A percentile compares a stretch with the other conserved stretches of the same genome.
phyloP scores from a whole-genome alignment of 2,329 filamentous ascomycete species.

The Aspergillus flavus region DNA sequence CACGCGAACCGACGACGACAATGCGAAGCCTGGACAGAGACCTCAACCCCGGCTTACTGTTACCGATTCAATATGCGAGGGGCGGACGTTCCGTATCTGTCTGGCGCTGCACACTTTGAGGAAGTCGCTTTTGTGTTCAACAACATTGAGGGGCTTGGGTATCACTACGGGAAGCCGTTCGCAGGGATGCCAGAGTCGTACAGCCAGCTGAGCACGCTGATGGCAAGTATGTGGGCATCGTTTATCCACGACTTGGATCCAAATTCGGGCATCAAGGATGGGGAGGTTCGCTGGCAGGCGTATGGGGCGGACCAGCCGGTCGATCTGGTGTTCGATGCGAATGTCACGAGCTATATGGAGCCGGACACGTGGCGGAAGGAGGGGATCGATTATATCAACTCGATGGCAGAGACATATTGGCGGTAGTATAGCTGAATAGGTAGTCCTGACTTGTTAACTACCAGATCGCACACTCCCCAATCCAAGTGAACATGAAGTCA shows the following conservation, averaged over 20 bases:
- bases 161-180: slow-evolving; percentile 41
- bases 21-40: slow-evolving; percentile 54
- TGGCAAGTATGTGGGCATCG: slow-evolving; percentile 56
- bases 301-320: slow-evolving; percentile 46
- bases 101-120: slow-evolving; percentile 58
- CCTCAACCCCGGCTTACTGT: slow-evolving; percentile 57
- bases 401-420: slow-evolving; percentile 27
- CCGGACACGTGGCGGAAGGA: slow-evolving; percentile 49
- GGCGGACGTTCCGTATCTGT: slow-evolving; percentile 45
- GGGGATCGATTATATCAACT: slow-evolving; percentile 36
- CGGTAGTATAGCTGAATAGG: slow-evolving; percentile 16
- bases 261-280: slow-evolving; percentile 35
- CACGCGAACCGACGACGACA: slow-evolving; percentile 59
- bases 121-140: slow-evolving; percentile 60
- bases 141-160: slow-evolving; percentile 54
- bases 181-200: slow-evolving; percentile 47
- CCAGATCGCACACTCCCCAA: neutral
- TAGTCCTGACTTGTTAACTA: neutral
- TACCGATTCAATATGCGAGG: slow-evolving; percentile 63
- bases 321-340: slow-evolving; percentile 56
- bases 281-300: slow-evolving; percentile 44
- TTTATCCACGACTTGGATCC: slow-evolving; percentile 54
- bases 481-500: neutral
- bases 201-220: slow-evolving; percentile 48
- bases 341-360: slow-evolving; percentile 48